These are phyloP conservation scores for Gossypium longicalyx DNA, from an alignment of 345 rosid species.

Conservation along the genomic window DNA sequence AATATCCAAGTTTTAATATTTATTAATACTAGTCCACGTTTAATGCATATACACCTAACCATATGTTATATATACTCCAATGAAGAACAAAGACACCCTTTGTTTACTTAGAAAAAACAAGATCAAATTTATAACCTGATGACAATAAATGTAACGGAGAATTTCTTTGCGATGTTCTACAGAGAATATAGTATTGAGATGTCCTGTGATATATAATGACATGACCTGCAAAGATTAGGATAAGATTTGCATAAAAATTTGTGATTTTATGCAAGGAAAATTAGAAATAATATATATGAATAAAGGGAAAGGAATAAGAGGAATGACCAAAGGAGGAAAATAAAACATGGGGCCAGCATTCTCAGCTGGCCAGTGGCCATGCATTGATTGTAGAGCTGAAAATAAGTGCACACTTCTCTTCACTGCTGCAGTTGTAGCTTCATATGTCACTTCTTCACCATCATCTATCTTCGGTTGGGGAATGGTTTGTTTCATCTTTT, in stretches of 20 bases:
- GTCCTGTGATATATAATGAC: constrained; percentile 37
- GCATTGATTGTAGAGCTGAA: constrained; percentile 46
- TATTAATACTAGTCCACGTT: too few relatives aligned
- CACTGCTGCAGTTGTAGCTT: constrained; percentile 39
- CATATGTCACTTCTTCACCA: constrained; percentile 34
- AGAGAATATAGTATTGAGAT: constrained; percentile 31
- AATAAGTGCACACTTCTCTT: constrained; percentile 36
- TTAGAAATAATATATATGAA: too few relatives aligned
- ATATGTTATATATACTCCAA: not conserved
- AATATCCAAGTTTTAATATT: too few relatives aligned
- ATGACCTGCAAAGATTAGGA: constrained; percentile 25
- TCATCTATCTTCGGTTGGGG: constrained; percentile 39
- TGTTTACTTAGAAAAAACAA: not conserved
- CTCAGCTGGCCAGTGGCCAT: constrained; percentile 71
- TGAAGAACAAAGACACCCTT: not conserved
- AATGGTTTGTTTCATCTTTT: constrained; percentile 45
- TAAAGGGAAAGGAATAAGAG: constrained; percentile 7
- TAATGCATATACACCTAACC: too few relatives aligned
- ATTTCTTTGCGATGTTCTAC: constrained; percentile 40
- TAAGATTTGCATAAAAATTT: too few relatives aligned
- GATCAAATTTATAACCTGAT: constrained; percentile 27
- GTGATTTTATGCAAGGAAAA: too few relatives aligned
- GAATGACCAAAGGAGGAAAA: constrained; percentile 43
- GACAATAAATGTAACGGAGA: constrained; percentile 41
- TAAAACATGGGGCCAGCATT: constrained; percentile 51